phyloP scores from a whole-genome alignment of 164 flowering plant species.

The Vitis vinifera region ASM3070453v1 NC_081811.1:23176501-23177000 shows the following conservation, averaged over 20 bases:
- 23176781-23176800: conserved; percentile 6
- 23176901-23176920: conserved; percentile 7
- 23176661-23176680: conserved; percentile 14
- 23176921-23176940: conserved; percentile 12
- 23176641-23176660: conserved; percentile 13
- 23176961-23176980: conserved; percentile 19
- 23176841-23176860: conserved; percentile 4
- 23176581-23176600: conserved; percentile 22
- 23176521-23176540: conserved; percentile 18
- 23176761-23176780: conserved; percentile 17
- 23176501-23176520: conserved; percentile 17
- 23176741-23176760: conserved; percentile 8
- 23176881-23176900: conserved; percentile 7
- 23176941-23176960: conserved; percentile 25
- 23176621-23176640: conserved; percentile 9
- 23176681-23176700: conserved; percentile 10
- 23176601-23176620: conserved; percentile 20
- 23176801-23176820: conserved; percentile 5
- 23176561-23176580: conserved; percentile 15
- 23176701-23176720: conserved; percentile 14
- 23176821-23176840: conserved; percentile 1
- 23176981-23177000: conserved; percentile 49
- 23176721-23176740: conserved; percentile 24
- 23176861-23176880: conserved; percentile 10
- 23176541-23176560: conserved; percentile 20